Evolutionary conservation across 441 rosid species (phyloP).

Genomic region (Adansonia madagascariensis): DNA sequence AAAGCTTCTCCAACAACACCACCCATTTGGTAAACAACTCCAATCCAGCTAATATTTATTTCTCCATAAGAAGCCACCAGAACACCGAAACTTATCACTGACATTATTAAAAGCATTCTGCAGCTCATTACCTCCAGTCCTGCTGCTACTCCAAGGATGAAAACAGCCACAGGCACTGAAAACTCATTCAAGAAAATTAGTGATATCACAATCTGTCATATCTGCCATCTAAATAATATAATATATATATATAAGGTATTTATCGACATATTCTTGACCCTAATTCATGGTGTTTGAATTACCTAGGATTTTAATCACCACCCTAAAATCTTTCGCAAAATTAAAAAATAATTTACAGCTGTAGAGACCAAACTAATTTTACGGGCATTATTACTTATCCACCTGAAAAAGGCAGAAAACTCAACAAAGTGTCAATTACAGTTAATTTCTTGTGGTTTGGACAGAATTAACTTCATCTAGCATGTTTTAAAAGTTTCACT

Average conservation of each 20-base stretch:
- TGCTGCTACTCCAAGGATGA: conserved; percentile 85
- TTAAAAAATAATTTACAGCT: not conserved
- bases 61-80: conserved; percentile 95
- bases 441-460: not conserved
- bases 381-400: conserved; percentile 20
- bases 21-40: conserved; percentile 98
- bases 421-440: conserved; percentile 12
- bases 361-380: not conserved
- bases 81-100: conserved; percentile 90
- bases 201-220: conserved; percentile 22
- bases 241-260: not conserved
- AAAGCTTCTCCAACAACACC: conserved; percentile 95
- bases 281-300: not conserved
- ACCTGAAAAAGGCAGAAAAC: conserved; percentile 5
- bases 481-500: conserved; percentile 1
- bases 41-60: conserved; percentile 81
- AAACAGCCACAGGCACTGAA: conserved; percentile 99
- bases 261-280: not conserved
- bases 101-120: conserved; percentile 93
- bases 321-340: conserved; percentile 11
- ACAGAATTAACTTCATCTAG: conserved; percentile 14
- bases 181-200: conserved; percentile 34
- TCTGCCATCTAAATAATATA: not conserved
- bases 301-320: conserved; percentile 12
- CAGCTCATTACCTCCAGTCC: conserved; percentile 94